phyloP scores from a whole-genome alignment of 2,329 filamentous ascomycete genomes.

The Talaromyces sp. region DNA sequence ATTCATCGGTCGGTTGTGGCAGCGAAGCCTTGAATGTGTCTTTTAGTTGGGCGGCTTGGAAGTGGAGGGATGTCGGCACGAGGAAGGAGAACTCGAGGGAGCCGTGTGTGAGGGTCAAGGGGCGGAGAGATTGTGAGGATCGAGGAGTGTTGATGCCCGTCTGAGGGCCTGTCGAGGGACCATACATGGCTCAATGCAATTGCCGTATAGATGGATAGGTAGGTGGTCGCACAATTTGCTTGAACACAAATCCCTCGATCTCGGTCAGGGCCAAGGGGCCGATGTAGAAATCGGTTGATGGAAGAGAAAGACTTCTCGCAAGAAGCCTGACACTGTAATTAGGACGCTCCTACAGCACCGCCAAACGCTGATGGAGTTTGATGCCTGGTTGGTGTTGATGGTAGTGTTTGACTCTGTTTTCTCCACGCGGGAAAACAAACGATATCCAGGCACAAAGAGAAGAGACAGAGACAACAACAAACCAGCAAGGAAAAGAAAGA shows the following conservation, averaged over 20 bases:
- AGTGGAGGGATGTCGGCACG: conserved; percentile 91
- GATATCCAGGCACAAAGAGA: neutral
- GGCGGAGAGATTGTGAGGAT: conserved; percentile 86
- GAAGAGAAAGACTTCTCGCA: neutral
- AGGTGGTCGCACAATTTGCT: neutral
- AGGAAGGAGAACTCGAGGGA: conserved; percentile 95
- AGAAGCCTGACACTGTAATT: neutral
- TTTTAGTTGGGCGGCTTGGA: conserved; percentile 90
- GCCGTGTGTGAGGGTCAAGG: conserved; percentile 85
- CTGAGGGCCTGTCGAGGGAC: conserved; percentile 72
- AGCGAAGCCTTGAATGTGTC: conserved; percentile 81
- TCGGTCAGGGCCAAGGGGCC: neutral
- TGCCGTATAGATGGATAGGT: neutral
- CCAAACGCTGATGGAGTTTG: conserved; percentile 11
- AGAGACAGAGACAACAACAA: neutral
- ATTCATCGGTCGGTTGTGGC: conserved; percentile 88
- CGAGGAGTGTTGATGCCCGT: conserved; percentile 96
- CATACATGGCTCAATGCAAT: conserved; percentile 61
- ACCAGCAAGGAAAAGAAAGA: neutral
- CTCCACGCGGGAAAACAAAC: neutral
- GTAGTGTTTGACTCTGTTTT: neutral
- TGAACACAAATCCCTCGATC: neutral
- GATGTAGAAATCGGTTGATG: neutral
- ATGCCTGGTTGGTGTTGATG: neutral
- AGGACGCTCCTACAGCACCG: conserved; percentile 4